A percentile compares a stretch with the other conserved stretches of the same genome.
These are phyloP conservation scores for Sphagnum fallax DNA, from an alignment of 228 moss, liverwort and hornwort species.

Conservation along the genomic window DNA sequence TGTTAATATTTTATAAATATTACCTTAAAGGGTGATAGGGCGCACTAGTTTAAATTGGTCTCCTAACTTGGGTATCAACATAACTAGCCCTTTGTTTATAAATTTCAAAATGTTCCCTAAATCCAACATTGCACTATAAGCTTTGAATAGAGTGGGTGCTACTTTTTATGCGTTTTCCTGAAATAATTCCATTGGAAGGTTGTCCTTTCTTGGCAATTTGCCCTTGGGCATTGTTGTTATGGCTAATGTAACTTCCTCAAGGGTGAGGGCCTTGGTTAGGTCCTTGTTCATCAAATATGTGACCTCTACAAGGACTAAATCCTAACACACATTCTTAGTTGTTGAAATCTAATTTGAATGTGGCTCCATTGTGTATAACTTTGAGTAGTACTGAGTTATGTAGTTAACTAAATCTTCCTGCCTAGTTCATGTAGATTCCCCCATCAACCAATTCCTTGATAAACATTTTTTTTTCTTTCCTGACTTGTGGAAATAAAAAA, in stretches of 20 bases:
- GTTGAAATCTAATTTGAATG: neutral
- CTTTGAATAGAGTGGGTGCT: no score
- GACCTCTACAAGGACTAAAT: neutral
- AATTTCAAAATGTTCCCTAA: no score
- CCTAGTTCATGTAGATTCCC: neutral
- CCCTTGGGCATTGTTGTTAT: no score
- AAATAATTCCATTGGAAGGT: no score
- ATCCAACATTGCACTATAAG: no score
- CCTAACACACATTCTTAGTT: neutral
- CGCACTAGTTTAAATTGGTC: no score
- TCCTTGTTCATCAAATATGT: neutral
- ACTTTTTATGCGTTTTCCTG: no score
- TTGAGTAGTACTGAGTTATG: neutral
- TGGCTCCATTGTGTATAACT: neutral
- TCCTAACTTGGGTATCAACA: no score
- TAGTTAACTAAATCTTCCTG: neutral
- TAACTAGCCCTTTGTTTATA: no score
- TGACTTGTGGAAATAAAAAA: neutral
- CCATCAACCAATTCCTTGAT: neutral
- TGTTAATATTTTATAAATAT: no score
- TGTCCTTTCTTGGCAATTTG: no score
- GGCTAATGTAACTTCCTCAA: neutral
- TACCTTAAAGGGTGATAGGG: no score
- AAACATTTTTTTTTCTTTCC: neutral
- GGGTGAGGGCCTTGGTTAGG: neutral